phyloP scores from a whole-genome alignment of 108 stramenopile species.

The Nannochloropsis salina region DNA sequence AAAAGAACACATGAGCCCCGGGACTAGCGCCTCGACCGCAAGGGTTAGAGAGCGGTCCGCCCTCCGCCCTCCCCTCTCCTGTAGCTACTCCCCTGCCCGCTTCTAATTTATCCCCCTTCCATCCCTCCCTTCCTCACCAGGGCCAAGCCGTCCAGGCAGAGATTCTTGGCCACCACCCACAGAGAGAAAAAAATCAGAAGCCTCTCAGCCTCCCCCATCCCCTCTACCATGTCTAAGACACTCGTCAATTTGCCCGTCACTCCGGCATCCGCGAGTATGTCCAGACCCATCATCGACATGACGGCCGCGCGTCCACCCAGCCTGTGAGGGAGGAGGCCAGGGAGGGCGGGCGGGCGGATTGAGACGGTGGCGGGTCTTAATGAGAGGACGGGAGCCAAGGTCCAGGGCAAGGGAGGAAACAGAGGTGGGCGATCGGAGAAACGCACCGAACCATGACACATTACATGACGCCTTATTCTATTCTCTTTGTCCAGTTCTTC shows the following conservation, averaged over 20 bases:
- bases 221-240: constrained; percentile 60
- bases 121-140: constrained; percentile 29
- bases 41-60: not conserved
- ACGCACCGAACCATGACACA: too few relatives aligned
- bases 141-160: constrained; percentile 73
- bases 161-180: constrained; percentile 70
- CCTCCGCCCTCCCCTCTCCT: too few relatives aligned
- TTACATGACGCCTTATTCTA: too few relatives aligned
- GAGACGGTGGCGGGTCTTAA: not conserved
- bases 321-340: constrained; percentile 26
- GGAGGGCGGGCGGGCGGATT: constrained; percentile 30
- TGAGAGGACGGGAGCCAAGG: too few relatives aligned
- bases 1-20: constrained; percentile 35
- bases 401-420: too few relatives aligned
- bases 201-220: constrained; percentile 58
- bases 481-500: too few relatives aligned
- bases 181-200: constrained; percentile 58
- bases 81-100: too few relatives aligned
- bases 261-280: constrained; percentile 72
- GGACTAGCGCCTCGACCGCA: not conserved
- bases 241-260: constrained; percentile 62
- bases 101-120: not conserved
- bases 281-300: constrained; percentile 61
- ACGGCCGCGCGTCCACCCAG: constrained; percentile 20
- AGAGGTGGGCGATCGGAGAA: too few relatives aligned